Base-by-base conservation (phyloP, 805 yeast species). In the Ascoidea asiatica region DNA sequence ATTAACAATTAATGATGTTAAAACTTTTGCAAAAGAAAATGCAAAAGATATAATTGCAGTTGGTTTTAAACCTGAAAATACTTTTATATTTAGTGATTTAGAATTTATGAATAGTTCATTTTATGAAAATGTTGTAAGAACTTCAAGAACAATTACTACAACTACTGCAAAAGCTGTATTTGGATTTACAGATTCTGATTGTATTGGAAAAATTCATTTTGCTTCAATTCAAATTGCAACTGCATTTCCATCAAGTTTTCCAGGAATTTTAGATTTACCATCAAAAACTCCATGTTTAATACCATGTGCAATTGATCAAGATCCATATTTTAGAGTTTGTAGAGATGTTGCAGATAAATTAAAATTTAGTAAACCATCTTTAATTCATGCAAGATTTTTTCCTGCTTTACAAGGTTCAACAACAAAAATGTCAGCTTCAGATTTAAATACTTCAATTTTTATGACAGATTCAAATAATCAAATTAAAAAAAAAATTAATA, bases 281-380 rank as follows among this genome's bases (percentile, higher is more conserved):
- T 69, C 79, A 42, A 92, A 89, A 67, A 87, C 97, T 0, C 97
- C 96, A 50, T 87, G 95, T 64, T 70, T 92, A 62, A 92, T 92
- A 62, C 98, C 98, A 37, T 92, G 98, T 72, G 98, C 98, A 41
- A 92, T 92, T 60, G 98, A 92, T 62, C 98, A 90, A 70, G 98
- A 92, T 63, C 97, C 98, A 23, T 92, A 92, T 64, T 92, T 92
- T 70, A 76, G 98, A 65, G 94, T 92, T 19, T 86, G 95, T 64
- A 76, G 98, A 66, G 98, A 92, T 61, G 98, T 92, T 52, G 97
- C 98, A 8, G 88, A 80, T 57, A 92, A 90, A 64, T 74, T 92
- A 61, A 83, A 81, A 63, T 94, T 74, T 61, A 69, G 88, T 50
- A 92, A 92, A 65, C 97, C 97, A 18, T 78, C 96, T 7, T 73